Base-by-base conservation (phyloP, 306 rosid species). In the Begonia fuchsioides region DNA sequence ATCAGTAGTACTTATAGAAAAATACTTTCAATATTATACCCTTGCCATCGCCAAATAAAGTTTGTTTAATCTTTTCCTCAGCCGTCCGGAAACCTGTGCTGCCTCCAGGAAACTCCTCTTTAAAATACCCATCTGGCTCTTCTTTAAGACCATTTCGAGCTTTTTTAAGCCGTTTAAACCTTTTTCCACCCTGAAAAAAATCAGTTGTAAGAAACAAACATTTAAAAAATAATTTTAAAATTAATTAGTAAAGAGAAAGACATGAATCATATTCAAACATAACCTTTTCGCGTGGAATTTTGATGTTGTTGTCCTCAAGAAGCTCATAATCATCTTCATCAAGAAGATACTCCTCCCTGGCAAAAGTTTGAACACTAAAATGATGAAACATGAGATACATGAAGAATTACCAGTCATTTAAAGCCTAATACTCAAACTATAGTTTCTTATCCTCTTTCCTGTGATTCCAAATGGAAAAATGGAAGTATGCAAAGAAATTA, bases 311-410 rank as follows among this genome's bases (percentile, higher is more conserved):
- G 85, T 83, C 83, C 70, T 90, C 95, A 32, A 90, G 62, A 53
- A 90, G 81, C 73, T 65, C 98, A 51, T 90, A 85, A 56, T 90
- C 98, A 73, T 90, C 98, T 66, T 85, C 98, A 68, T 90, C 98
- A 39, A 90, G 94, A 16, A 74, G 67, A 68, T 79, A 90, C 55
- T 85, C 93, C 77, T 90, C 98, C 66, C 98, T 90, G 57, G 17
- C 64, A 68, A 53, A 59, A 41, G 32, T 39, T 43, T 47, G 57
- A 56, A 38, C 58, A 49, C 49, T 26, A 49, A 9, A 41, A 9
- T n/a, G 11, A 32, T 47, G 32, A 32, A 41, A 41, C 45, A 8
- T 10, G 45, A 41, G 45, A 41, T 10, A 41, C 10, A 11, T 41
- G 12, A n/a, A 41, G n/a, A 41, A 41, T n/a, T 41, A 41, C 45